Evolutionary conservation across 2,329 filamentous ascomycete species (phyloP).

Genomic region (Zymoseptoria ardabiliae): DNA sequence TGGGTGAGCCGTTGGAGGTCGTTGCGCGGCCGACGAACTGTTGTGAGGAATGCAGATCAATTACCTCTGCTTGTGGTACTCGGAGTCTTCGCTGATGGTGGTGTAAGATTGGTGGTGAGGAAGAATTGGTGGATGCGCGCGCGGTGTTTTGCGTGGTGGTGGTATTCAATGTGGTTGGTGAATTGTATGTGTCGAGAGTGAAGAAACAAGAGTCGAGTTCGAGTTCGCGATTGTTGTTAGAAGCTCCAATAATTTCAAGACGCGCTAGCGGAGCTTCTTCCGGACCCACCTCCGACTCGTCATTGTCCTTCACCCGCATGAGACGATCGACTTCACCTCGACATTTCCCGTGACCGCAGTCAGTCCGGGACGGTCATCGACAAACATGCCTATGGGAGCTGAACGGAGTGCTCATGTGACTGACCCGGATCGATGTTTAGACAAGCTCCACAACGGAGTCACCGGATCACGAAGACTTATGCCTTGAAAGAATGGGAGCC

Average conservation of each 20-base stretch:
- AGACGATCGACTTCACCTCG: background rate
- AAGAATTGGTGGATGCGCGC: background rate
- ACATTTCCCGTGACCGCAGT: background rate
- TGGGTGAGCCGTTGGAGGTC: background rate
- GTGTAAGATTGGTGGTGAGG: background rate
- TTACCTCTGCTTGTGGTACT: background rate
- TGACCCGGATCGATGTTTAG: too few relatives aligned
- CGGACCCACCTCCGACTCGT: background rate
- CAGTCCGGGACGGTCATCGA: background rate
- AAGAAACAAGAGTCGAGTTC: background rate
- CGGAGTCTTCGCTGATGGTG: background rate
- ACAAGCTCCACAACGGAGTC: background rate
- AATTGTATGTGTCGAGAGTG: background rate
- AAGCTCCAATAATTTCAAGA: background rate
- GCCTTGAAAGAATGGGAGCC: background rate
- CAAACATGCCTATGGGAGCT: background rate
- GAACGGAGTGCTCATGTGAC: background rate
- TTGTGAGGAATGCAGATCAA: background rate
- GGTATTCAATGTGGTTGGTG: background rate
- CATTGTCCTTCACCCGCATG: background rate
- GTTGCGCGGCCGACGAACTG: conserved; percentile 2
- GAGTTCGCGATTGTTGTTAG: background rate
- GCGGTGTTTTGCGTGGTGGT: background rate
- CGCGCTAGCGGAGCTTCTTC: too few relatives aligned
- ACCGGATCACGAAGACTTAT: background rate